A percentile compares a stretch with the other conserved stretches of the same genome.
Evolutionary conservation across 805 yeast species (phyloP).

Genomic region (Vanderwaltozyma tropicalis): DNA sequence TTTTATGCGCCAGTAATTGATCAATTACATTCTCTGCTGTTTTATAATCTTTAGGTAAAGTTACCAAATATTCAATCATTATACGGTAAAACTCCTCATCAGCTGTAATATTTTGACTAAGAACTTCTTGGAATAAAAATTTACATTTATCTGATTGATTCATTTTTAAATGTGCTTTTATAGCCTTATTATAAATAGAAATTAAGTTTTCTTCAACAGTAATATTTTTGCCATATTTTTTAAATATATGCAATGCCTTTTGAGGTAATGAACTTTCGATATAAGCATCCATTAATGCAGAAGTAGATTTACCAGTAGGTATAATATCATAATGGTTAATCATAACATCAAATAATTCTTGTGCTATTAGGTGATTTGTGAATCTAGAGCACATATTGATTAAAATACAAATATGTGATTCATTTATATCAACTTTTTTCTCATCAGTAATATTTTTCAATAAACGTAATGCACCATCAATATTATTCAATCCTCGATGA

Average conservation of each 20-base stretch:
- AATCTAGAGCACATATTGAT: slow-evolving; percentile 20
- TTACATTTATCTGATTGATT: slow-evolving; percentile 12
- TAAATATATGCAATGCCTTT: slow-evolving; percentile 14
- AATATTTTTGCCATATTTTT: slow-evolving; percentile 7
- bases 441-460: slow-evolving; percentile 22
- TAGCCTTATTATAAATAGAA: slow-evolving; percentile 15
- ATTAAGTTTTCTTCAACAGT: slow-evolving; percentile 4
- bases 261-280: slow-evolving; percentile 14
- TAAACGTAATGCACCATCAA: slow-evolving; percentile 25
- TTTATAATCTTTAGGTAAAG: slow-evolving; percentile 11
- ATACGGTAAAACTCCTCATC: slow-evolving; percentile 19
- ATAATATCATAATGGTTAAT: slow-evolving; percentile 18
- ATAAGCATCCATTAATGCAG: slow-evolving; percentile 22
- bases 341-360: slow-evolving; percentile 26
- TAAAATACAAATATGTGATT: slow-evolving; percentile 19
- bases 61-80: slow-evolving; percentile 13
- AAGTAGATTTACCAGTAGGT: slow-evolving; percentile 19
- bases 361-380: slow-evolving; percentile 21
- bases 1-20: slow-evolving; percentile 11
- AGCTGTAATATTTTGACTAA: slow-evolving; percentile 4
- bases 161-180: slow-evolving; percentile 15
- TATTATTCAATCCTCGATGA: slow-evolving; percentile 15
- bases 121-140: slow-evolving; percentile 9
- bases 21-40: slow-evolving; percentile 15
- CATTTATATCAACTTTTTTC: slow-evolving; percentile 10